These are phyloP conservation scores for Acacia melanoxylon DNA, from an alignment of 306 rosid genomes.

Conservation along the genomic window DNA sequence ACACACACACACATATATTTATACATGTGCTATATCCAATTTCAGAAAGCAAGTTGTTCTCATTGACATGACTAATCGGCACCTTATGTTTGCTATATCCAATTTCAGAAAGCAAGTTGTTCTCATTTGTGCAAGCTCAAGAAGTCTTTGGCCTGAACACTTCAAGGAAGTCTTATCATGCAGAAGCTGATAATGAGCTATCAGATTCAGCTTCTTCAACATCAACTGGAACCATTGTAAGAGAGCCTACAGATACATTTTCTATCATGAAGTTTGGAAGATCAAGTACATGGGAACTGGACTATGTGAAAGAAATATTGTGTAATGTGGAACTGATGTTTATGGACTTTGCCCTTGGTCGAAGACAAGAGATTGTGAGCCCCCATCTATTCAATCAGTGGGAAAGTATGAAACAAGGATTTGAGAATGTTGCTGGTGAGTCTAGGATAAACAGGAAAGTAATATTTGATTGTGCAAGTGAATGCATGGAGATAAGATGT, in stretches of 20 bases:
- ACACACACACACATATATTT: neutral
- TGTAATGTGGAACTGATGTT: slow-evolving; percentile 67
- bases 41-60: slow-evolving; percentile 75
- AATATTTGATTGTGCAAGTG: slow-evolving; percentile 69
- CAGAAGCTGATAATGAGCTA: slow-evolving; percentile 64
- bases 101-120: slow-evolving; percentile 73
- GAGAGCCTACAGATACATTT: slow-evolving; percentile 34
- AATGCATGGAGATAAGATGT: slow-evolving; percentile 75
- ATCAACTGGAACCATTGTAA: slow-evolving; percentile 37
- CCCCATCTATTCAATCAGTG: slow-evolving; percentile 63
- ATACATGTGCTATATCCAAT: neutral
- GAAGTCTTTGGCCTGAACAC: slow-evolving; percentile 48
- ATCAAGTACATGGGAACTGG: slow-evolving; percentile 64
- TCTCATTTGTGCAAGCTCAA: slow-evolving; percentile 59
- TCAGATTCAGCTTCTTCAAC: slow-evolving; percentile 89
- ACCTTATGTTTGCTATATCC: slow-evolving; percentile 13
- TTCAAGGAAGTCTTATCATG: slow-evolving; percentile 47
- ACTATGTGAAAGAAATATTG: slow-evolving; percentile 68
- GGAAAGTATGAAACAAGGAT: slow-evolving; percentile 58
- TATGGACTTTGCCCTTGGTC: slow-evolving; percentile 61
- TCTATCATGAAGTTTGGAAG: slow-evolving; percentile 27
- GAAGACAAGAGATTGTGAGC: slow-evolving; percentile 51
- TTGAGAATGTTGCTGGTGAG: slow-evolving; percentile 28
- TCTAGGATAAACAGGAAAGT: slow-evolving; percentile 57
- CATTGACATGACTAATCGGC: slow-evolving; percentile 36